Conservation (phyloP, 441 rosid species). For the Erodium moschatum region DNA sequence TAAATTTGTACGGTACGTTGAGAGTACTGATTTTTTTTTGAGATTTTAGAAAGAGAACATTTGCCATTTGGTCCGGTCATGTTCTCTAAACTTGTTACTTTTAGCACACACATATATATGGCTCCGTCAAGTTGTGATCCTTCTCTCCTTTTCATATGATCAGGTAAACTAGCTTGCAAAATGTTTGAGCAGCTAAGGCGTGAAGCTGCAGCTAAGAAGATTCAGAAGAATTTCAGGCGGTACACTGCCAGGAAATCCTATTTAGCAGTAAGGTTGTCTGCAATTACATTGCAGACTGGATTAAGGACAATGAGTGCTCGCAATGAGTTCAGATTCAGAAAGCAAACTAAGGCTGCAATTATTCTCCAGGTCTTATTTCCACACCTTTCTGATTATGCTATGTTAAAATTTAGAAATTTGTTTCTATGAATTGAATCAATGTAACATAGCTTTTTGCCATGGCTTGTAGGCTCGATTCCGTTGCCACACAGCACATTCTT, state of each 20-base stretch:
- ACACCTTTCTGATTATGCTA: conserved; percentile 21
- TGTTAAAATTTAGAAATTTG: conserved; percentile 8
- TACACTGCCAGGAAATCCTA: conserved; percentile 64
- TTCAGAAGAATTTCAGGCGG: conserved; percentile 77
- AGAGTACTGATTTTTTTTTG: background rate
- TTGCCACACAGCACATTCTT: conserved; percentile 50
- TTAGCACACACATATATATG: conserved; percentile 7
- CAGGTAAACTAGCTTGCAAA: conserved; percentile 83
- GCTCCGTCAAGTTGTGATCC: conserved; percentile 18
- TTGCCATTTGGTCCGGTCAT: background rate
- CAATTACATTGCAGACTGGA: conserved; percentile 75
- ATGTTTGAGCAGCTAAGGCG: conserved; percentile 66
- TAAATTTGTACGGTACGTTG: background rate
- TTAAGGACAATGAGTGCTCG: conserved; percentile 95
- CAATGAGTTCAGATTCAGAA: conserved; percentile 85
- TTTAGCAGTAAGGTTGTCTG: conserved; percentile 43
- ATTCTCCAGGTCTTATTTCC: conserved; percentile 61
- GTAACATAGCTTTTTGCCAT: conserved; percentile 16
- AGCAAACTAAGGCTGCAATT: conserved; percentile 90
- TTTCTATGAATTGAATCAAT: background rate
- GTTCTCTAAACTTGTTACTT: conserved; percentile 8
- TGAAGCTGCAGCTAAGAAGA: conserved; percentile 82
- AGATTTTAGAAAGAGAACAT: conserved; percentile 3
- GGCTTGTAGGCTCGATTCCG: conserved; percentile 70
- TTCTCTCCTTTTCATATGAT: conserved; percentile 23